Percentiles rank a stretch among this genome's conserved stretches.
Evolutionary conservation across 1,284 basidiomycete genomes (phyloP).

Genomic region (Mycosarcoma mackinlayi): DNA sequence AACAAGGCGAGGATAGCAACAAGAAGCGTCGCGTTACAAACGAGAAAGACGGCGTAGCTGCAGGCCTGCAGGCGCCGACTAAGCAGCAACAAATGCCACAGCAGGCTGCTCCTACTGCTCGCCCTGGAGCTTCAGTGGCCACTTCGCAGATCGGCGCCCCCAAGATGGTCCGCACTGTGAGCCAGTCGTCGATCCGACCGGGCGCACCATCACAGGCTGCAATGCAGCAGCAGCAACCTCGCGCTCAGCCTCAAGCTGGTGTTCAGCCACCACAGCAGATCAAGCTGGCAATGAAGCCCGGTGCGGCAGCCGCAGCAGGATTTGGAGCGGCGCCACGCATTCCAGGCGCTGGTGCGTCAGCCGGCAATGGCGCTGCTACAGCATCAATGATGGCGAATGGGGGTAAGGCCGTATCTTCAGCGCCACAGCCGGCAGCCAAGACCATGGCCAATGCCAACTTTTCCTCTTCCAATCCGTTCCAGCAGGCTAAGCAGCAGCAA

Average conservation of each 20-base stretch:
- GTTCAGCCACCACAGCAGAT: conserved; percentile 41
- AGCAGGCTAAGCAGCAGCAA: conserved; percentile 52
- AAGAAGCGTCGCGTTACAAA: conserved; percentile 51
- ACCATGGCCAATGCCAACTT: conserved; percentile 48
- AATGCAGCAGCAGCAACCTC: conserved; percentile 24
- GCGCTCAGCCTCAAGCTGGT: conserved; percentile 17
- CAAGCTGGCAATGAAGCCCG: conserved; percentile 43
- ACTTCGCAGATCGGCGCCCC: conserved; percentile 37
- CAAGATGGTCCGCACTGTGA: conserved; percentile 43
- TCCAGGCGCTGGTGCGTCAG: conserved; percentile 24
- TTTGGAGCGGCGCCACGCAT: conserved; percentile 44
- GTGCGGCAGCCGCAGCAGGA: conserved; percentile 23
- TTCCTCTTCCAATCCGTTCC: conserved; percentile 46
- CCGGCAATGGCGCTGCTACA: conserved; percentile 26
- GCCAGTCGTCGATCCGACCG: conserved; percentile 41
- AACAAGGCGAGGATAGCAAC: conserved; percentile 26
- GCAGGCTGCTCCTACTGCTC: conserved; percentile 13
- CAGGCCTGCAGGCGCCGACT: conserved; percentile 2
- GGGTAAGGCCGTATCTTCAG: conserved; percentile 3
- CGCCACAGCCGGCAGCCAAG: conserved; percentile 16
- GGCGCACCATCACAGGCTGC: conserved; percentile 17
- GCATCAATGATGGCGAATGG: conserved; percentile 34
- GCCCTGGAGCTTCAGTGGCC: conserved; percentile 29
- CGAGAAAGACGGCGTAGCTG: conserved; percentile 31
- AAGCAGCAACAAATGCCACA: conserved; percentile 21